Evolutionary conservation across 192 early-diverging fungal genomes (phyloP).

Genomic region (Podochytrium sp.): DNA sequence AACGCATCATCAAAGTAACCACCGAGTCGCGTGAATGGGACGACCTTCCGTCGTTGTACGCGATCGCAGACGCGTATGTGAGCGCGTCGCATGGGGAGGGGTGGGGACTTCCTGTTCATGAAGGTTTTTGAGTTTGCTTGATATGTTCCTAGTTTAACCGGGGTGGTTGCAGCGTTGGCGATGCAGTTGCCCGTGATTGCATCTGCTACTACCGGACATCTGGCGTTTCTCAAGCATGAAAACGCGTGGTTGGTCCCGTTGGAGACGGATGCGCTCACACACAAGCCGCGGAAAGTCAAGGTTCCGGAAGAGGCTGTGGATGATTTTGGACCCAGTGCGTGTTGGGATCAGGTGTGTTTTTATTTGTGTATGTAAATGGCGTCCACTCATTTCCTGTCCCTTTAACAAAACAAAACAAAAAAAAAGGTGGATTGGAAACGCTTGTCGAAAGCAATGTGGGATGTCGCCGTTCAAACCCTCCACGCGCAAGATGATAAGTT

Average conservation of each 20-base stretch:
- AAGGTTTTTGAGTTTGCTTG: too few relatives aligned
- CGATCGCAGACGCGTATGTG: slow-evolving; percentile 7
- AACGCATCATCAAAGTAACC: background rate
- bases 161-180: too few relatives aligned
- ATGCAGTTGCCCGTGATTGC: slow-evolving; percentile 13
- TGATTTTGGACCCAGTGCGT: slow-evolving; percentile 1
- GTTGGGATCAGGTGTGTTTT: slow-evolving; percentile 3
- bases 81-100: slow-evolving; percentile 7
- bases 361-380: background rate
- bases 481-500: background rate
- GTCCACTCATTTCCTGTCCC: background rate
- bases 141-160: too few relatives aligned
- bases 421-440: slow-evolving; percentile 12
- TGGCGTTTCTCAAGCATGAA: background rate
- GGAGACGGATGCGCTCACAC: background rate
- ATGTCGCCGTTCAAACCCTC: background rate
- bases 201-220: slow-evolving; percentile 5
- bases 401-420: too few relatives aligned
- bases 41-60: background rate
- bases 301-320: background rate
- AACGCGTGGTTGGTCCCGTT: background rate
- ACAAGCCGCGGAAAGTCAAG: background rate
- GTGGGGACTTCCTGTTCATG: slow-evolving; percentile 5
- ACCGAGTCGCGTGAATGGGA: background rate
- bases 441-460: background rate